Base-by-base conservation (phyloP, 2,329 filamentous ascomycete genomes). In the Trichoderma asperellum region DNA sequence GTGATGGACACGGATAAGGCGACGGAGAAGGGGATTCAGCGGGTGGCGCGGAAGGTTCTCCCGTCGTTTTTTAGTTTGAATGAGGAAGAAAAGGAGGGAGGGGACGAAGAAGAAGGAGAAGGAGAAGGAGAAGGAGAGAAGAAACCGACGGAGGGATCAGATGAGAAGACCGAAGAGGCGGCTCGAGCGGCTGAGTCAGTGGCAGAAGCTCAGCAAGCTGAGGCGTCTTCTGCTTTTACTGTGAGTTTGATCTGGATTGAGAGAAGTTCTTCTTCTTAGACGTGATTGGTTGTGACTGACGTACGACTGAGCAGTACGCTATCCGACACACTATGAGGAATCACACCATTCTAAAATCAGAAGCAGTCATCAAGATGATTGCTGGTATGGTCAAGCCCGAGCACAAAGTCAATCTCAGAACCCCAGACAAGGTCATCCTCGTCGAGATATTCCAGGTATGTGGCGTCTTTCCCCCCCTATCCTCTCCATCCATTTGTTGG, bases 381-480 rank as follows among this genome's bases (percentile, higher is more conserved):
- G 92, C 92, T 5, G 81, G 83, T 49, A 81, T 89, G 35, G 87
- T 94, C 71, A 88, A 89, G 61, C 81, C 85, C 11, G 84, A 85
- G 49, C 92, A 96, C 80, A 91, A 89, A 75, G 93, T 96, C 70
- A 89, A 94, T 74, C 85, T 96, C n/a, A 87, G 85, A 59, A 86
- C 85, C n/a, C 92, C 92, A 40, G 92, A 95, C 80, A 88, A 92
- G 76, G 87, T 94, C 37, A 90, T 96, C 73, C 81, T 95, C 71
- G 88, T 96, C 68, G 92, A 96, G 75, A 86, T 96, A 68, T 95
- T 91, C 78, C 89, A 93, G 86, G 92, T 92, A 85, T 72, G 79
- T 68, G 59, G 70, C 52, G 2, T n/a, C 16, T 1, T 12, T 32
- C 0, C 3, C 10, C n/a, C 6, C 6, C 6, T 2, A 1, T 18